Base-by-base conservation (phyloP, 495 filamentous ascomycete species). In the Aspergillus saccharolyticus region DNA sequence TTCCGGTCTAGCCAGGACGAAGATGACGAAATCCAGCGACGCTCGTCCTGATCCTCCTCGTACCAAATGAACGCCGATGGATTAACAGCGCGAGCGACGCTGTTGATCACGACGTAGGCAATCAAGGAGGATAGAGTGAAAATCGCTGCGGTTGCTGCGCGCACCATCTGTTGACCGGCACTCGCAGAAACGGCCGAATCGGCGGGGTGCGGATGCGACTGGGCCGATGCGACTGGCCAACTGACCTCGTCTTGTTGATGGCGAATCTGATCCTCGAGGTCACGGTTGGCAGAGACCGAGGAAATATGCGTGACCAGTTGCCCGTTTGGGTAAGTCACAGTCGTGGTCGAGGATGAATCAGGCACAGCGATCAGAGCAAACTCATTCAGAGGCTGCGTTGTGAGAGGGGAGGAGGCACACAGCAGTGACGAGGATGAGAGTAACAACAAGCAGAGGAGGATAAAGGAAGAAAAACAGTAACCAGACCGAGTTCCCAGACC, bases 1-100 rank as follows among this genome's bases (percentile, higher is more conserved):
- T 89, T 86, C 58, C 87, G 80, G 65, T 92, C 88, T 47, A 87
- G 57, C 86, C 86, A 91, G 53, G 83, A 83, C 22, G 79, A 79
- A 8, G 86, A 89, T 5, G 80, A 85, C 17, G 85, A 82, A 30
- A 94, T 82, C 89, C 88, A 94, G 64, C 65, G 68, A 47, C 68
- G 64, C 70, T 92, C 87, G 58, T 88, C 82, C 57, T 76, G 70
- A 44, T 77, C 70, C 42, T 78, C 75, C 17, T 75, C 75, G 39
- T 62, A 73, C 76, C 76, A 78, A 52, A 78, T 56, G 57, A 76
- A 70, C 24, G 62, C 64, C 45, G 62, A 54, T 30, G 75, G 65
- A 3, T 64, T 61, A 52, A 67, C 49, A 21, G 64, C 66, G 17
- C 66, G 74, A 59, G 61, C 60, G 53, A 74, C 18, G 28, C 77